Conservation (phyloP, 164 flowering plant genomes). For the Litsea cubeba region DNA sequence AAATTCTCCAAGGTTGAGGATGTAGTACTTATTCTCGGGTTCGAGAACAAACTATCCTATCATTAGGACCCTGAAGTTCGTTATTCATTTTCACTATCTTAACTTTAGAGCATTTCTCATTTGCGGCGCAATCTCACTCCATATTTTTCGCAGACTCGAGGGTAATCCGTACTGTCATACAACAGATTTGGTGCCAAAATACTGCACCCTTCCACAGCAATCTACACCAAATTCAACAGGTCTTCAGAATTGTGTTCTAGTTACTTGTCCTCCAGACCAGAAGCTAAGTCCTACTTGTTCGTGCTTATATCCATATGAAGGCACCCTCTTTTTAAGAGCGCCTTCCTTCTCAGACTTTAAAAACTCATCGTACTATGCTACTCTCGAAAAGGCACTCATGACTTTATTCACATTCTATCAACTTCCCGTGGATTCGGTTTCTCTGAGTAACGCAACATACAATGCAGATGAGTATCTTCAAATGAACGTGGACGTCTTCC, state of each 20-base stretch:
- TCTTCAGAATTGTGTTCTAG: slow-evolving; percentile 51
- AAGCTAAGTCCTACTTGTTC: slow-evolving; percentile 70
- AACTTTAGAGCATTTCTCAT: neutral
- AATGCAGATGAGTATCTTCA: slow-evolving; percentile 63
- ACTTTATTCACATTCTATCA: slow-evolving; percentile 19
- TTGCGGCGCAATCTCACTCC: neutral
- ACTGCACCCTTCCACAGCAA: slow-evolving; percentile 46
- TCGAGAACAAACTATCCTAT: neutral
- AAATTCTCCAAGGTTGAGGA: no score
- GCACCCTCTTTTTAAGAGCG: slow-evolving; percentile 68
- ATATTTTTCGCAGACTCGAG: slow-evolving; percentile 37
- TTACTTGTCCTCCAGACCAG: slow-evolving; percentile 43
- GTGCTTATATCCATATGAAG: slow-evolving; percentile 74
- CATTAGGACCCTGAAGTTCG: neutral
- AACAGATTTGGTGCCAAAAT: slow-evolving; percentile 27
- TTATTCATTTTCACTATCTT: neutral
- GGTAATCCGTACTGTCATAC: slow-evolving; percentile 71
- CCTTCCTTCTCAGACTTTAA: slow-evolving; percentile 68
- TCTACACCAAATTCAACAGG: slow-evolving; percentile 55
- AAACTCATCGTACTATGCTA: slow-evolving; percentile 42
- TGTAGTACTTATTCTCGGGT: no score
- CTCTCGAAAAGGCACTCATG: slow-evolving; percentile 72
- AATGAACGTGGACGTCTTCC: slow-evolving; percentile 59
- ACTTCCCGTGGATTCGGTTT: slow-evolving; percentile 76
- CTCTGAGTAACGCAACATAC: slow-evolving; percentile 55